phyloP scores from a whole-genome alignment of 495 filamentous ascomycete species.

The Lindgomyces ingoldianus region DNA sequence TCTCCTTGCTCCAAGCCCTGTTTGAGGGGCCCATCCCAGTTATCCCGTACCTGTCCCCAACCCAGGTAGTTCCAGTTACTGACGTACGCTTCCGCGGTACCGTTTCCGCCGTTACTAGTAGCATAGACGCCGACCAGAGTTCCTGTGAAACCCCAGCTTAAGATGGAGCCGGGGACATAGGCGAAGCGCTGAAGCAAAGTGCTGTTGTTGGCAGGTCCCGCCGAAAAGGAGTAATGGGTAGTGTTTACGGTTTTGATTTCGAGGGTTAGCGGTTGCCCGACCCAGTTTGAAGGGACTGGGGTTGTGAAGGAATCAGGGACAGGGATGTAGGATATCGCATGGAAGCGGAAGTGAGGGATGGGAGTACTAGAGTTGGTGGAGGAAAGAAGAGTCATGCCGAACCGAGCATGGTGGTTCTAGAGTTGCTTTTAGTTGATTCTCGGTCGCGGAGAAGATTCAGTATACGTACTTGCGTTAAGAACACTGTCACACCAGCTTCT shows the following conservation, averaged over 20 bases:
- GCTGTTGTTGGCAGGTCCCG: constrained; percentile 43
- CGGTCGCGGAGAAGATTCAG: neutral
- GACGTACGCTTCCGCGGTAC: constrained; percentile 49
- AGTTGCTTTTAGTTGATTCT: constrained; percentile 20
- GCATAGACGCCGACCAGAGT: constrained; percentile 53
- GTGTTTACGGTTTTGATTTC: constrained; percentile 52
- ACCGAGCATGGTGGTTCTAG: constrained; percentile 55
- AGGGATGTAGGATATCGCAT: constrained; percentile 27
- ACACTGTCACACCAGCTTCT: constrained; percentile 47
- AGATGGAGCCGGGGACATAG: constrained; percentile 45
- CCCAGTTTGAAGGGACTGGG: constrained; percentile 49
- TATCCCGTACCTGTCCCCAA: constrained; percentile 45
- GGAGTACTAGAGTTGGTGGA: constrained; percentile 13
- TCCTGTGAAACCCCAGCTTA: constrained; percentile 57
- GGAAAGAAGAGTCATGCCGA: constrained; percentile 48
- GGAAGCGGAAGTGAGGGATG: constrained; percentile 30
- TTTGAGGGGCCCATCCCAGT: neutral
- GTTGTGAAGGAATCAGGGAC: constrained; percentile 41
- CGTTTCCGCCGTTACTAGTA: constrained; percentile 54
- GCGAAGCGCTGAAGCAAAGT: constrained; percentile 44
- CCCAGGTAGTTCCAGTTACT: constrained; percentile 51
- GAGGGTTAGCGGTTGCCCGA: constrained; percentile 41
- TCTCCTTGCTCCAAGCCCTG: too few relatives aligned
- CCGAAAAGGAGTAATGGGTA: constrained; percentile 52
- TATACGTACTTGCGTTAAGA: constrained; percentile 44